phyloP scores from a whole-genome alignment of 441 rosid species.

The Mallotus japonicus region DNA sequence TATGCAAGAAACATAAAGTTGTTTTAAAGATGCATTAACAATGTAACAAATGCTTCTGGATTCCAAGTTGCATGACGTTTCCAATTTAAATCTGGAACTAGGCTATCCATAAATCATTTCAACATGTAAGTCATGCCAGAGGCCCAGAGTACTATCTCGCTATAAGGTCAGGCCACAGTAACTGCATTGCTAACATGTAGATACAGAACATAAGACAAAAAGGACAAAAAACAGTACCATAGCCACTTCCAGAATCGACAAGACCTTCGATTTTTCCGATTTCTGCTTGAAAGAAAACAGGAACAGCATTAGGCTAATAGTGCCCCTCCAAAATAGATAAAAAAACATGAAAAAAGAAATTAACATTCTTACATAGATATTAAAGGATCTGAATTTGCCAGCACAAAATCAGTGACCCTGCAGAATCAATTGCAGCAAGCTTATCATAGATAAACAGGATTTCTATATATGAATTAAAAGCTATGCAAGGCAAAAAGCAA shows the following conservation, averaged over 20 bases:
- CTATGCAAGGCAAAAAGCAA: not conserved
- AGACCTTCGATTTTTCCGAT: constrained; percentile 47
- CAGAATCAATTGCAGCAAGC: constrained; percentile 23
- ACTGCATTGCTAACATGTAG: not conserved
- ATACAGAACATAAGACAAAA: not conserved
- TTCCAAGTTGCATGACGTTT: no score
- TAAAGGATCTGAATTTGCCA: constrained; percentile 67
- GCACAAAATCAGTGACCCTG: constrained; percentile 73
- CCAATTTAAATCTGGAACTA: not conserved
- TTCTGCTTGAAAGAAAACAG: constrained; percentile 39
- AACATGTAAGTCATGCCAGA: no score
- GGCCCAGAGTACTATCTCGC: no score
- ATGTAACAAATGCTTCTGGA: no score
- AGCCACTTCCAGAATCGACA: constrained; percentile 86
- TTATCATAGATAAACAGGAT: not conserved
- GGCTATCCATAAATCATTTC: not conserved
- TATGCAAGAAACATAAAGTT: no score
- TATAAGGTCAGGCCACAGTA: not conserved
- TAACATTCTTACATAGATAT: constrained; percentile 58
- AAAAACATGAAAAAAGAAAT: constrained; percentile 1
- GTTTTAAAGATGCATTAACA: no score
- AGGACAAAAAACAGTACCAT: constrained; percentile 45
- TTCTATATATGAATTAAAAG: not conserved
- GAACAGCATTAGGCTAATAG: constrained; percentile 3
- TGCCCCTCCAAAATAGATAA: constrained; percentile 3